phyloP scores from a whole-genome alignment of 2,329 filamentous ascomycete genomes.

The Huntiella moniliformis region DNA sequence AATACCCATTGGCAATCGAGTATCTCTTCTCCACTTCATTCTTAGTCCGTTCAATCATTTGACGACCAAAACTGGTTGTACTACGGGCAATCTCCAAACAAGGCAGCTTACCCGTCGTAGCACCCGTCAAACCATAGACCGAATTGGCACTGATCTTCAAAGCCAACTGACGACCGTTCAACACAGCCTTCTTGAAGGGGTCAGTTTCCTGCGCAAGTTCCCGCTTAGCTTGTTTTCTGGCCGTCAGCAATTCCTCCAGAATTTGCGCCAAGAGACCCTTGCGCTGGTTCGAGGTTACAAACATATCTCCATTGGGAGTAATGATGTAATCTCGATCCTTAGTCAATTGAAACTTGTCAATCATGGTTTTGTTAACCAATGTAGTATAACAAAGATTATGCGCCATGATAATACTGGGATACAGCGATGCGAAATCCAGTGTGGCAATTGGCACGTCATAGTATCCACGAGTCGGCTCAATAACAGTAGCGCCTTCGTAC shows the following conservation, averaged over 20 bases:
- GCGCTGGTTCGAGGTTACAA: conserved; percentile 70
- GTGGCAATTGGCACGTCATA: conserved; percentile 92
- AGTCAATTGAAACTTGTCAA: conserved; percentile 57
- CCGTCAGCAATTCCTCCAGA: conserved; percentile 78
- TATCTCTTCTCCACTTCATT: conserved; percentile 84
- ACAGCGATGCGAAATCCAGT: conserved; percentile 94
- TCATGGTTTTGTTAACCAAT: conserved; percentile 53
- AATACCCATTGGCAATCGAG: conserved; percentile 84
- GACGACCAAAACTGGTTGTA: conserved; percentile 88
- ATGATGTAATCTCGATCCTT: conserved; percentile 94
- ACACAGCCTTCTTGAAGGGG: conserved; percentile 89
- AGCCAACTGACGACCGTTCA: conserved; percentile 92
- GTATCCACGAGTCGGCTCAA: conserved; percentile 82
- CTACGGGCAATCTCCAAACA: conserved; percentile 91
- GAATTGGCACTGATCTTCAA: conserved; percentile 95
- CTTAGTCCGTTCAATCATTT: conserved; percentile 98
- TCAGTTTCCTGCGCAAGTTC: conserved; percentile 80
- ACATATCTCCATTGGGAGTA: conserved; percentile 85
- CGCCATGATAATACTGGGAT: conserved; percentile 96
- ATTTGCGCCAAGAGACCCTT: conserved; percentile 91
- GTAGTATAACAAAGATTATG: conserved; percentile 98
- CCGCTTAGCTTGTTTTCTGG: conserved; percentile 85
- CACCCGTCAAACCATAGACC: conserved; percentile 92
- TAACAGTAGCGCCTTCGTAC: conserved; percentile 95
- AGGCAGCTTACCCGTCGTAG: conserved; percentile 85